phyloP scores from a whole-genome alignment of 768 basidiomycete genomes.

The Dioszegia aurantiaca region DNA sequence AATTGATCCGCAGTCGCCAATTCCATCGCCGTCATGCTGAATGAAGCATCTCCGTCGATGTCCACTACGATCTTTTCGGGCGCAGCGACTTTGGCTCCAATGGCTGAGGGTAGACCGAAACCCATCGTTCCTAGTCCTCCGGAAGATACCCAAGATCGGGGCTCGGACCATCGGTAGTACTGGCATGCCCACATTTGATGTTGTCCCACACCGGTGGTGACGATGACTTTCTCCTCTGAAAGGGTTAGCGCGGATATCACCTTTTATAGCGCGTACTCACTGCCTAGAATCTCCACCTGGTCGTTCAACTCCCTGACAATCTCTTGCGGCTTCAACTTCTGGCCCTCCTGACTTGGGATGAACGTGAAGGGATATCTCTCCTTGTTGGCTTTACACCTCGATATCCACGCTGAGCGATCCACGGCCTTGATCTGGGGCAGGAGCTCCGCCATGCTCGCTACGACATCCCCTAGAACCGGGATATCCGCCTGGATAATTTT shows the following conservation, averaged over 20 bases:
- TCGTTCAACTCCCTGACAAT: constrained; percentile 87
- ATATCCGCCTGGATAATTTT: constrained; percentile 95
- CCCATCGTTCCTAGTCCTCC: constrained; percentile 99
- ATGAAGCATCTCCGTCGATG: constrained; percentile 95
- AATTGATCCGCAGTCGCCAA: constrained; percentile 88
- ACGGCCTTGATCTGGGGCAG: constrained; percentile 66
- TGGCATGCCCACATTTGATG: constrained; percentile 99
- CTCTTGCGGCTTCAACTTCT: constrained; percentile 90
- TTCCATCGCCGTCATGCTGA: constrained; percentile 99
- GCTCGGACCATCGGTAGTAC: constrained; percentile 83
- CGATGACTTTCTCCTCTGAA: constrained; percentile 72
- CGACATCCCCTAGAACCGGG: constrained; percentile 90
- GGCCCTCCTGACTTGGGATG: constrained; percentile 61
- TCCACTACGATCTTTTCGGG: constrained; percentile 92
- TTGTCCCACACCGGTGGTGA: constrained; percentile 94
- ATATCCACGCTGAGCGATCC: constrained; percentile 76
- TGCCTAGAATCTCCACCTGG: constrained; percentile 61
- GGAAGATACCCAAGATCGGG: constrained; percentile 83
- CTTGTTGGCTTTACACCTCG: constrained; percentile 81
- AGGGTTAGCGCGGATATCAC: constrained; percentile 1
- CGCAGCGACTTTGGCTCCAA: constrained; percentile 94
- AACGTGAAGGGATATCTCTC: constrained; percentile 84
- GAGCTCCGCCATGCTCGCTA: constrained; percentile 72
- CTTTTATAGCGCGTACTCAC: constrained; percentile 21
- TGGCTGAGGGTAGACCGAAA: constrained; percentile 88